These are phyloP conservation scores for Leptodontidium sp. DNA, from an alignment of 2,329 filamentous ascomycete genomes.

Conservation along the genomic window DNA sequence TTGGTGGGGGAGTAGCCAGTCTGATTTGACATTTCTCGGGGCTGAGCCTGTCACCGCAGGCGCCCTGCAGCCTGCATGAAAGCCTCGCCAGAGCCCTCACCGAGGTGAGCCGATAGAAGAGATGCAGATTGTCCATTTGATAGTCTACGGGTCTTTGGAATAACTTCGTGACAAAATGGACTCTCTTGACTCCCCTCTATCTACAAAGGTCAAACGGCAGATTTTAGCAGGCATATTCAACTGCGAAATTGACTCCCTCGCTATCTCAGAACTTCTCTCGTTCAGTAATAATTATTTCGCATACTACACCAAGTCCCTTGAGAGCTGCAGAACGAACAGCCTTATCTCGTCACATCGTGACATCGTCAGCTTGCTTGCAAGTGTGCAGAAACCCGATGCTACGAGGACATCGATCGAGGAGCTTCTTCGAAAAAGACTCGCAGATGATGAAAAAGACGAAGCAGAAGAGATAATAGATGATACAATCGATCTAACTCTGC, in stretches of 20 bases:
- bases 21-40: background rate
- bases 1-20: background rate
- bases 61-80: background rate
- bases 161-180: background rate
- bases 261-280: background rate
- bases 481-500: conserved; percentile 20
- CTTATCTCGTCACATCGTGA: conserved; percentile 3
- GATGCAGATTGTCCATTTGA: background rate
- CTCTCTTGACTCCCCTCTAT: background rate
- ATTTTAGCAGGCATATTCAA: background rate
- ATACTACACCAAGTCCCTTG: background rate
- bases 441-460: background rate
- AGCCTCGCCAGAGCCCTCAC: conserved; percentile 4
- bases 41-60: background rate
- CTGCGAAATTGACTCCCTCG: background rate
- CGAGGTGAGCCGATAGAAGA: background rate
- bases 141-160: background rate
- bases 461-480: conserved; percentile 4
- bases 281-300: conserved; percentile 1
- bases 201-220: background rate
- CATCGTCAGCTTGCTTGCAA: background rate
- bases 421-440: background rate
- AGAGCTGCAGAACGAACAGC: background rate
- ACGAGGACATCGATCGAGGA: background rate
- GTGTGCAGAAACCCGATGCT: background rate